Evolutionary conservation across 306 rosid species (phyloP).

Genomic region (Citrullus amarus): DNA sequence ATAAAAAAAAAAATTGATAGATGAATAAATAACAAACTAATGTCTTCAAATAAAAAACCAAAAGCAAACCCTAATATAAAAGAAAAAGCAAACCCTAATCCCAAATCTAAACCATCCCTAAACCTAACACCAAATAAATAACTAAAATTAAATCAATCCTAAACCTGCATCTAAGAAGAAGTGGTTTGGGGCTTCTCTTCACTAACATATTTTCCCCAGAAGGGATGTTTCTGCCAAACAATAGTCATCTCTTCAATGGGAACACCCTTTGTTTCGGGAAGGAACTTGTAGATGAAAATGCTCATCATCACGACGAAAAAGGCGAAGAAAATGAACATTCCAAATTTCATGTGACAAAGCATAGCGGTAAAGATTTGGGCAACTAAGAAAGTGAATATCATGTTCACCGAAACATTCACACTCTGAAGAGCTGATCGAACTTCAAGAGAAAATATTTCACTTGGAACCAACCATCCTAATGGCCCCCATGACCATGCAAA

Average conservation of each 20-base stretch:
- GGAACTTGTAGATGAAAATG: slow-evolving; percentile 29
- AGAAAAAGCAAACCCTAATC: too few species aligned
- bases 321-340: slow-evolving; percentile 56
- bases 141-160: not conserved
- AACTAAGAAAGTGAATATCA: slow-evolving; percentile 52
- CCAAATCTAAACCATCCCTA: not conserved
- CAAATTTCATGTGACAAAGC: slow-evolving; percentile 63
- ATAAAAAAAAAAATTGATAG: too few species aligned
- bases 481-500: slow-evolving; percentile 92
- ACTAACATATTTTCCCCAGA: slow-evolving; percentile 36
- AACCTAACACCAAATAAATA: not conserved
- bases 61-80: not conserved
- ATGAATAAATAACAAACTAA: too few species aligned
- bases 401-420: slow-evolving; percentile 39
- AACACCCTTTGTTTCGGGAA: slow-evolving; percentile 64
- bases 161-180: not conserved
- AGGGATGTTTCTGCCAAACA: slow-evolving; percentile 49
- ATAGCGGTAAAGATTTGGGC: slow-evolving; percentile 55
- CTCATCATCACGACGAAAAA: slow-evolving; percentile 42
- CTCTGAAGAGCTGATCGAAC: slow-evolving; percentile 57
- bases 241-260: slow-evolving; percentile 57
- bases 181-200: not conserved
- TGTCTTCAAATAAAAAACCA: too few species aligned
- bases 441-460: slow-evolving; percentile 64
- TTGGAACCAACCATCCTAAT: slow-evolving; percentile 71